Evolutionary conservation across 257 asterid genomes (phyloP), one percentile per base, ranked within the genome.

Genomic region (Prunella vulgaris): DNA sequence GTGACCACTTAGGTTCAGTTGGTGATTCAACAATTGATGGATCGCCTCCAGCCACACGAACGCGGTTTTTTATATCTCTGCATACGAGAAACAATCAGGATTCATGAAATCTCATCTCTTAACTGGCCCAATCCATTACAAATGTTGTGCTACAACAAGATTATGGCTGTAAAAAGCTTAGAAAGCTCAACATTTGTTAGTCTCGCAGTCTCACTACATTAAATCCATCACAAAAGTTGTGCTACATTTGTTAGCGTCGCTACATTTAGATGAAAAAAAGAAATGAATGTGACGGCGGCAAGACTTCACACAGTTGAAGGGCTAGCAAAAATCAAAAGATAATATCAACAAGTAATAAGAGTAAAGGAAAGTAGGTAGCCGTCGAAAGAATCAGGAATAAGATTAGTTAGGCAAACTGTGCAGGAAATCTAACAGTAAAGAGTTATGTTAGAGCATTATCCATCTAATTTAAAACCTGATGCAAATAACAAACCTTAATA

Each of bases 1-100:
- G 85, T 51, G 99, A 93, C 99, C 99, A 93, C 86, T 85, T 91
- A 63, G 99, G 99, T 82, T 93, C 99, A 77, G 86, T 83, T 64
- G 95, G 96, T 75, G 99, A 88, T 80, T 93, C 99, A 66, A 87
- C 82, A 66, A 90, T 68, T 40, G 83, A 80, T 42, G 75, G 81
- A 81, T 90, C 92, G 60, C 96, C 96, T 46, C 99, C 99, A 77
- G 99, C 97, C 70, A 93, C 91, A 78, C 99, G 88, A 32, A 85
- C 75, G 46, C 87, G 82, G 22, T 84, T 75, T 27, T 71, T 64
- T 53, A 93, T 84, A 52, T 88, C 91, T 64, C 99, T 93, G 79
- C 27, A 28, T 21, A 52, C 57, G 33, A 65, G 30, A 60, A 25
- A 38, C 32, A 32, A 7, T 59, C 30, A 25, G 69, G 59, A 71